These are phyloP conservation scores for Penicillium angulare DNA, from an alignment of 495 filamentous ascomycete species.

Conservation along the genomic window DNA sequence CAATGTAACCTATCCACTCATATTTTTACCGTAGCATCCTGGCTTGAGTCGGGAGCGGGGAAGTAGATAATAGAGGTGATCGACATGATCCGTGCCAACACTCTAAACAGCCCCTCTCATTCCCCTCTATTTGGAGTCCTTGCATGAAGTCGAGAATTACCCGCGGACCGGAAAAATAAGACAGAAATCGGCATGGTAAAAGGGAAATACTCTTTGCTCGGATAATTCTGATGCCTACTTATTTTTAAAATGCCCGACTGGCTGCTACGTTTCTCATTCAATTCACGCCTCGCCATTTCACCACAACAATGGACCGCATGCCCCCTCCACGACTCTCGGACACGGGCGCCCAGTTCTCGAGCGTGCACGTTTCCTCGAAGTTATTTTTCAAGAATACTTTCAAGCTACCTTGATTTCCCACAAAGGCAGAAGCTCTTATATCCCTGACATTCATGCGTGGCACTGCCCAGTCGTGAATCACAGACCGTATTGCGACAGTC, in stretches of 20 bases:
- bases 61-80: background rate
- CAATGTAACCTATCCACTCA: background rate
- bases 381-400: conserved; percentile 26
- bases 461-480: conserved; percentile 26
- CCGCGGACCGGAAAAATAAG: background rate
- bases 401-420: conserved; percentile 23
- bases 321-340: conserved; percentile 1
- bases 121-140: too few relatives aligned
- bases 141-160: background rate
- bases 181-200: background rate
- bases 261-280: background rate
- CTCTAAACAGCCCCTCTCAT: too few relatives aligned
- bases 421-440: conserved; percentile 16
- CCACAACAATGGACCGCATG: background rate
- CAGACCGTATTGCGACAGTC: conserved; percentile 13
- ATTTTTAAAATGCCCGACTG: too few relatives aligned
- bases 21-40: background rate
- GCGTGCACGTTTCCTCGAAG: conserved; percentile 11
- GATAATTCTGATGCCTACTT: background rate
- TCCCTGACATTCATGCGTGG: conserved; percentile 25
- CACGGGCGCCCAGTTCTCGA: conserved; percentile 17
- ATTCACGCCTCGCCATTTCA: background rate
- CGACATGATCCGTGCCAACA: background rate
- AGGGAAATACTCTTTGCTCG: too few relatives aligned
- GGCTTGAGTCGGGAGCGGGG: background rate